Conservation (phyloP, 495 filamentous ascomycete genomes). For the Pseudoneurospora amorphoporcata region DNA sequence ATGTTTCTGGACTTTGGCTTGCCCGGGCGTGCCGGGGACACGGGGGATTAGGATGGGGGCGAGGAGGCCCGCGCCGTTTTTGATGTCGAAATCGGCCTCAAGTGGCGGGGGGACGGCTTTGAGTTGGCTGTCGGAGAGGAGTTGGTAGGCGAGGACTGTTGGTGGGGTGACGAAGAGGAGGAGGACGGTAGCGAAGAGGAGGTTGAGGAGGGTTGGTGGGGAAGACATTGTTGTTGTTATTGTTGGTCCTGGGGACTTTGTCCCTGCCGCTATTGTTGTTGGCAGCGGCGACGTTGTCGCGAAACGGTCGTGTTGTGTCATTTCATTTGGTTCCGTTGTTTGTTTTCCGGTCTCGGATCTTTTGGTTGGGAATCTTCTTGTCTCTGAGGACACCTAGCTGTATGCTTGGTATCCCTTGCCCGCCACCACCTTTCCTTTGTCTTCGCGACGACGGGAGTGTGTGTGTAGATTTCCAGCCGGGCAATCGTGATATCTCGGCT, state of each 20-base stretch:
- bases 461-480: not conserved
- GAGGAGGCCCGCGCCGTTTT: conserved; percentile 48
- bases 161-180: conserved; percentile 14
- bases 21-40: conserved; percentile 71
- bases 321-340: not conserved
- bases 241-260: not conserved
- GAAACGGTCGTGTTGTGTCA: not conserved
- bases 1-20: conserved; percentile 58
- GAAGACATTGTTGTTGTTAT: not conserved
- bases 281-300: not conserved
- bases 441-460: not conserved
- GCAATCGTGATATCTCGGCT: not conserved
- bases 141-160: conserved; percentile 46
- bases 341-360: not conserved
- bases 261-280: not conserved
- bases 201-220: not conserved
- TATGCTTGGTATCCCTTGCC: not conserved
- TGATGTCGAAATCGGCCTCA: conserved; percentile 63
- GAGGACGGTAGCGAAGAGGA: conserved; percentile 5
- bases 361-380: conserved; percentile 9
- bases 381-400: not conserved
- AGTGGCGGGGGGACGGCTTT: conserved; percentile 46
- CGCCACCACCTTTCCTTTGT: not conserved
- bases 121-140: conserved; percentile 62
- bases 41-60: conserved; percentile 73